Evolutionary conservation across 441 rosid genomes (phyloP).

Genomic region (Erodium chrysanthum): DNA sequence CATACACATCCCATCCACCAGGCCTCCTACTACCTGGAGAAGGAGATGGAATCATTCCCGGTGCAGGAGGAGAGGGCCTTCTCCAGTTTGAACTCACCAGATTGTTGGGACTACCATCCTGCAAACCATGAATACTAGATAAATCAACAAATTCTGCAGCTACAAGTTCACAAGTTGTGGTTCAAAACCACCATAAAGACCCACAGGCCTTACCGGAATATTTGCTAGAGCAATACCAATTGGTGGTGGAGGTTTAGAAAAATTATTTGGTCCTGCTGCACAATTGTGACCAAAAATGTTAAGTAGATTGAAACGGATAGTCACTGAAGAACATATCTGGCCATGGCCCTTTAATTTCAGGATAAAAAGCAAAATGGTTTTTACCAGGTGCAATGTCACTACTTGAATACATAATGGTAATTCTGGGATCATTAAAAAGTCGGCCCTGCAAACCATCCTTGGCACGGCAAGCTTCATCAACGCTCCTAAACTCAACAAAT

Average conservation of each 20-base stretch:
- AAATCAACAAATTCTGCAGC: constrained; percentile 45
- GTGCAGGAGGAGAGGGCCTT: constrained; percentile 53
- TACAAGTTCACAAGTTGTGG: constrained; percentile 30
- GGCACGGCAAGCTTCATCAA: constrained; percentile 85
- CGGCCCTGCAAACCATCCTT: constrained; percentile 93
- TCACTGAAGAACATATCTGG: constrained; percentile 46
- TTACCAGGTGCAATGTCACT: constrained; percentile 56
- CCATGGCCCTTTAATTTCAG: constrained; percentile 51
- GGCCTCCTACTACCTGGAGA: constrained; percentile 47
- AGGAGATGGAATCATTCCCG: constrained; percentile 55
- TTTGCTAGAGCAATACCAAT: constrained; percentile 34
- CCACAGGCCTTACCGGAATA: constrained; percentile 33
- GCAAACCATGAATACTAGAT: constrained; percentile 23
- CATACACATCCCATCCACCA: constrained; percentile 74
- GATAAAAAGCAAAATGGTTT: constrained; percentile 39
- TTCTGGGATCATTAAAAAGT: constrained; percentile 77
- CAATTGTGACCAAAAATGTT: constrained; percentile 41
- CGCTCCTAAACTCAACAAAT: constrained; percentile 86
- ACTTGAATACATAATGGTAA: constrained; percentile 71
- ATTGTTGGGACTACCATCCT: constrained; percentile 27
- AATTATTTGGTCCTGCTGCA: constrained; percentile 22
- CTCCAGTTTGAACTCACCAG: constrained; percentile 44
- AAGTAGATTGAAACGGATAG: constrained; percentile 31
- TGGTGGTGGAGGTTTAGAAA: constrained; percentile 32
- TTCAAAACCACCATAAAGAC: constrained; percentile 48